phyloP scores from a whole-genome alignment of 306 rosid genomes.

The Castanospermum australe region DNA sequence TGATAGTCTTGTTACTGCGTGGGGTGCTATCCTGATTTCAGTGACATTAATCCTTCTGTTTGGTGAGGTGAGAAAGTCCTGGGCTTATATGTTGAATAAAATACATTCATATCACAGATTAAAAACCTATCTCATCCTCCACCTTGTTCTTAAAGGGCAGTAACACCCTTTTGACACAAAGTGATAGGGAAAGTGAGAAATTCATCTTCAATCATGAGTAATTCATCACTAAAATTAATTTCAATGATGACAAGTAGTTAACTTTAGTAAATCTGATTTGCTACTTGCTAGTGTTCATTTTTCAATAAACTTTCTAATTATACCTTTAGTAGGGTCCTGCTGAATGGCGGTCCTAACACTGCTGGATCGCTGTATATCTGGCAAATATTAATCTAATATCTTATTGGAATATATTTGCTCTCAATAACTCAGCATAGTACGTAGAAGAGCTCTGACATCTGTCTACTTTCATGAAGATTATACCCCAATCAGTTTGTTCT shows the following conservation, averaged over 20 bases:
- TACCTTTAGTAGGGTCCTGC: background rate
- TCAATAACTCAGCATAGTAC: background rate
- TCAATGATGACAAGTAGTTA: background rate
- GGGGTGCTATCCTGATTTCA: slow-evolving; percentile 53
- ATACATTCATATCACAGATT: background rate
- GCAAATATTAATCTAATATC: background rate
- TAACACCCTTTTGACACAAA: background rate
- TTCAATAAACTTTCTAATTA: background rate
- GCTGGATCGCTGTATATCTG: background rate
- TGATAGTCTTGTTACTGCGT: slow-evolving; percentile 50
- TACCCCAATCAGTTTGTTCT: slow-evolving; percentile 52
- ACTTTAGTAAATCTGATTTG: background rate
- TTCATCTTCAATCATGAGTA: background rate
- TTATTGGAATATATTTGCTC: slow-evolving; percentile 8
- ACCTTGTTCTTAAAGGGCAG: background rate
- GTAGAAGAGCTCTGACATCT: slow-evolving; percentile 33
- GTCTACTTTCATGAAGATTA: slow-evolving; percentile 47
- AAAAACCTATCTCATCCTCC: background rate
- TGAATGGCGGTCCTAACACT: background rate
- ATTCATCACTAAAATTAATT: background rate
- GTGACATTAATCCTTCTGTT: slow-evolving; percentile 49
- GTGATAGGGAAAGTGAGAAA: background rate
- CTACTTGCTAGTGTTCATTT: background rate
- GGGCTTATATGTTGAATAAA: background rate
- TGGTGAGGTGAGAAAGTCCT: slow-evolving; percentile 42